Conservation (phyloP, 75 land plant species). For the Pinus tabuliformis region DNA sequence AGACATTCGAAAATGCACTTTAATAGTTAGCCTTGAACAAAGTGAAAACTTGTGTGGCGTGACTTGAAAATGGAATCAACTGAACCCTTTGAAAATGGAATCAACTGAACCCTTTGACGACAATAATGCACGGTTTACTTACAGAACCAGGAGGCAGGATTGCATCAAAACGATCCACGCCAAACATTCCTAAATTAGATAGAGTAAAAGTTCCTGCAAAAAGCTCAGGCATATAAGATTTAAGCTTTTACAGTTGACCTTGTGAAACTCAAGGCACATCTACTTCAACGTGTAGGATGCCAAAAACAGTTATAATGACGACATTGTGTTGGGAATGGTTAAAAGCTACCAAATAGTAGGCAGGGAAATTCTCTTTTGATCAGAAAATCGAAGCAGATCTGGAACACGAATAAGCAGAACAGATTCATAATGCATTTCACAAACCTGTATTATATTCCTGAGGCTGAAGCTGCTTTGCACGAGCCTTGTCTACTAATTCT, state of each 20-base stretch:
- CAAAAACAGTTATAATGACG: background rate
- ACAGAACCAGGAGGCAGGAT: slow-evolving; percentile 88
- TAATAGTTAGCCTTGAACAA: background rate
- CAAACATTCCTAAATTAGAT: slow-evolving; percentile 86
- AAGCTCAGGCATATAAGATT: background rate
- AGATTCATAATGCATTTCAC: background rate
- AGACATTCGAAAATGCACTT: background rate
- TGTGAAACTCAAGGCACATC: too few species aligned
- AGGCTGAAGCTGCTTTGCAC: slow-evolving; percentile 84
- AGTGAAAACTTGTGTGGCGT: background rate
- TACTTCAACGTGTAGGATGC: background rate
- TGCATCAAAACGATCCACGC: slow-evolving; percentile 88
- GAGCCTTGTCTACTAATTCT: slow-evolving; percentile 82
- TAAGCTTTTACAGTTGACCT: too few species aligned
- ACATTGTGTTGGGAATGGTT: background rate
- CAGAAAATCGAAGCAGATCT: too few species aligned
- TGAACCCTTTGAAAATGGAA: background rate
- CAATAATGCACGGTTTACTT: slow-evolving; percentile 14
- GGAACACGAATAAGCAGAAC: background rate
- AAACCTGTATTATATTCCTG: slow-evolving; percentile 76
- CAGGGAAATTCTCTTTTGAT: background rate
- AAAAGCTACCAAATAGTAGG: background rate
- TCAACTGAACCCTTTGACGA: background rate
- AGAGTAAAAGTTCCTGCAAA: slow-evolving; percentile 76
- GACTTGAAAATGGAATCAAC: background rate